A percentile compares a stretch with the other conserved stretches of the same genome.
phyloP scores from a whole-genome alignment of 768 basidiomycete species.

The Suillus clintonianus region DNA sequence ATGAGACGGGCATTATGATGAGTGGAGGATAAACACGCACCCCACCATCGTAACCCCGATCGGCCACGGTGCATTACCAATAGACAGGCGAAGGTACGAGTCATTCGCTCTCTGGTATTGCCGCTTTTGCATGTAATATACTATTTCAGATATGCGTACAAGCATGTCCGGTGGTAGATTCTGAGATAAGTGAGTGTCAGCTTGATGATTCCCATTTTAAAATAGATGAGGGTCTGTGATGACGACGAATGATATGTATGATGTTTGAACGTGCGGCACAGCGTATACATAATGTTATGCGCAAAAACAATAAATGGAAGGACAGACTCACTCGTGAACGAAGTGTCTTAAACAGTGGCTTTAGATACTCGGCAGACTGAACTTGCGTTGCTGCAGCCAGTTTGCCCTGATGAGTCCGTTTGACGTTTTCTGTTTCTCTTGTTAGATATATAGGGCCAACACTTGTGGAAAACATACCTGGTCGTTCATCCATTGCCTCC shows the following conservation, averaged over 20 bases:
- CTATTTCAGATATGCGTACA: slow-evolving; percentile 85
- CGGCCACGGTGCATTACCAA: slow-evolving; percentile 99
- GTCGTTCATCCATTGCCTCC: slow-evolving; percentile 90
- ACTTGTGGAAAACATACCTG: slow-evolving; percentile 54
- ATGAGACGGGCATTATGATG: neutral
- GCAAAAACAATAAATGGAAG: neutral
- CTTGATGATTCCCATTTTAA: neutral
- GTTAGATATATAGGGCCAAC: neutral
- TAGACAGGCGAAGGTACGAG: slow-evolving; percentile 93
- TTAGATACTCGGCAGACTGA: slow-evolving; percentile 94
- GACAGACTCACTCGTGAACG: slow-evolving; percentile 74
- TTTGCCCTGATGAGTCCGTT: slow-evolving; percentile 89
- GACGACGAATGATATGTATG: neutral
- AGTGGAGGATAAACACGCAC: slow-evolving; percentile 44
- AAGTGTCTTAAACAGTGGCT: slow-evolving; percentile 91
- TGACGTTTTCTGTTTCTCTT: slow-evolving; percentile 65
- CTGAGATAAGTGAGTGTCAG: slow-evolving; percentile 34
- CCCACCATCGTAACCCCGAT: slow-evolving; percentile 99
- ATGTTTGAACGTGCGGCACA: neutral
- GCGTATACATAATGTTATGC: neutral
- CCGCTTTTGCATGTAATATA: slow-evolving; percentile 94
- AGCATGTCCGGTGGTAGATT: slow-evolving; percentile 85
- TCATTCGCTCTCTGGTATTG: slow-evolving; percentile 97
- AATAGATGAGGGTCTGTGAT: too few relatives aligned
- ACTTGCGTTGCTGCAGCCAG: slow-evolving; percentile 93